Conservation (phyloP, 306 rosid species). For the Fragaria ananassa region DNA sequence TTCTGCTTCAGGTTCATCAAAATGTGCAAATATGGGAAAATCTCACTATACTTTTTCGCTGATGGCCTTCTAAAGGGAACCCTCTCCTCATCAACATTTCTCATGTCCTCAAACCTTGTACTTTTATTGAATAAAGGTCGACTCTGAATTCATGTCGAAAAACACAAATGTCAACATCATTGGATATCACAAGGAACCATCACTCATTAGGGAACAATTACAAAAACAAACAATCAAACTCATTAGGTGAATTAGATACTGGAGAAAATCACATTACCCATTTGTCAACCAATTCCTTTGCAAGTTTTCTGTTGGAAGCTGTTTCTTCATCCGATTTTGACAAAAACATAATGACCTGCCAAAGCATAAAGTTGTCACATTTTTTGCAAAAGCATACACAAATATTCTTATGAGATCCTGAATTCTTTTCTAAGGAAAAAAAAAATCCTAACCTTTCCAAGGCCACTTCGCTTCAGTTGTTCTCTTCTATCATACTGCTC, state of each 20-base stretch:
- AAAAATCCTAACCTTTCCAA: slow-evolving; percentile 68
- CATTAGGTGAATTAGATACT: neutral
- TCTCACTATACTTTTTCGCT: slow-evolving; percentile 55
- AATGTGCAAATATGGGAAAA: neutral
- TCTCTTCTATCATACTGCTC: slow-evolving; percentile 91
- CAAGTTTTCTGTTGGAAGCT: slow-evolving; percentile 71
- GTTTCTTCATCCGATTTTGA: slow-evolving; percentile 95
- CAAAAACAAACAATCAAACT: neutral
- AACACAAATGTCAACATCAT: neutral
- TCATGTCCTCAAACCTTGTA: slow-evolving; percentile 96
- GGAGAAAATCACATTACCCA: slow-evolving; percentile 53
- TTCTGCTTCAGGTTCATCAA: neutral
- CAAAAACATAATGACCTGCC: slow-evolving; percentile 87
- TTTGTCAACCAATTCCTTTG: slow-evolving; percentile 90
- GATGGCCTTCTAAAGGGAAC: slow-evolving; percentile 70
- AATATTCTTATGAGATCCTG: neutral
- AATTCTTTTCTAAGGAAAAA: neutral
- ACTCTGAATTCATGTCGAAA: slow-evolving; percentile 56
- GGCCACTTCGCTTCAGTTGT: slow-evolving; percentile 94
- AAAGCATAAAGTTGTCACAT: slow-evolving; percentile 15
- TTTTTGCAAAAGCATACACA: neutral
- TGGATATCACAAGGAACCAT: neutral
- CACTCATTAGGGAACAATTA: neutral
- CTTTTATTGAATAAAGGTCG: slow-evolving; percentile 92
- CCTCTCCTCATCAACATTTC: slow-evolving; percentile 70